Evolutionary conservation across 495 filamentous ascomycete genomes (phyloP), one percentile per base, ranked within the genome.

Genomic region (Penicillium robsamsonii): DNA sequence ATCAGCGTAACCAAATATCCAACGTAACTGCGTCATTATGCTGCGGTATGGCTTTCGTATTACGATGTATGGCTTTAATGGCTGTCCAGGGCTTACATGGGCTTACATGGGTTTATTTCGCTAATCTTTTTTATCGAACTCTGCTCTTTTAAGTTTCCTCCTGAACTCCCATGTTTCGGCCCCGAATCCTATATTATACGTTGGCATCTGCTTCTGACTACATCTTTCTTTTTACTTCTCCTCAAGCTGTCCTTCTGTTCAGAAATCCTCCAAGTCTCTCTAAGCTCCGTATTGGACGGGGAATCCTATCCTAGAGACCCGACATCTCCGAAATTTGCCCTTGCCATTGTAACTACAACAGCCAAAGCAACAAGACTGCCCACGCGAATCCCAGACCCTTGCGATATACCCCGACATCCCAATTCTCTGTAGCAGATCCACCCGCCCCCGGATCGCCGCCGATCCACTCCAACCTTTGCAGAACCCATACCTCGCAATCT

Each of bases 321-420:
- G 35, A 8, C n/a, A 38, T 38, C 35, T 38, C 15, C n/a, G 15
- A 38, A 0, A 38, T 38, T 17, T 38, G n/a, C 35, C 33, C 7
- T 38, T 47, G n/a, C 38, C 33, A 52, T 52, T 31, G 25, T 25
- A n/a, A 15, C 37, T 20, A 15, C 50, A 51, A 42, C 35, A 31
- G 33, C 50, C 50, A 42, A 22, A 42, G 50, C 50, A 11, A 30
- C 25, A 52, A 42, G 0, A 18, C 27, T 43, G 25, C 38, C 27
- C 50, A 52, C 31, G 20, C 31, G 33, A 13, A 31, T 9, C n/a
- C 17, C 24, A 41, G 31, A 5, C 37, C 50, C n/a, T 31, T n/a
- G 50, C 38, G 3, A 52, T 5, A 42, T 13, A 51, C 9, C 24
- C 25, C n/a, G 6, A 3, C 13, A 10, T 35, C 15, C 12, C 8